Percentiles rank a stretch among this genome's conserved stretches.
These are phyloP conservation scores for Jatropha podagrica DNA, from an alignment of 441 rosid species.

Conservation along the genomic window DNA sequence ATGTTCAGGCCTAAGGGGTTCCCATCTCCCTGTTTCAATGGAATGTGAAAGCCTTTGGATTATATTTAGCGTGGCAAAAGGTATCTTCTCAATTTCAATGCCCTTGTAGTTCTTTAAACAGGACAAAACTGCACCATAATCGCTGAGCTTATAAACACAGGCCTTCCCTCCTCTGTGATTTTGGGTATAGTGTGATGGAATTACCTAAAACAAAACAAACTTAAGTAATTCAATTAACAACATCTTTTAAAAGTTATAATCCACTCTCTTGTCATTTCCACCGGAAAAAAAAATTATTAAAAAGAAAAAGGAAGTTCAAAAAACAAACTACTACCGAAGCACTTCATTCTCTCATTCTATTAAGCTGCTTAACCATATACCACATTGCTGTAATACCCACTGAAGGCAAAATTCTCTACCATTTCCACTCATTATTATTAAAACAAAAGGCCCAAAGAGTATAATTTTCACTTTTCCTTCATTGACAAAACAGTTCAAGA, in stretches of 20 bases:
- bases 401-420: background rate
- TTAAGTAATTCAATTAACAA: background rate
- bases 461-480: background rate
- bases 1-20: constrained; percentile 79
- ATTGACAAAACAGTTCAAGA: background rate
- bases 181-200: constrained; percentile 76
- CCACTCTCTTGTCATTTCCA: background rate
- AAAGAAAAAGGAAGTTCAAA: background rate
- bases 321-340: background rate
- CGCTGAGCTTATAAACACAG: constrained; percentile 70
- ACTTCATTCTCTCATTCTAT: background rate
- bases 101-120: constrained; percentile 57
- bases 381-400: background rate
- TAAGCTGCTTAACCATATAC: constrained; percentile 5
- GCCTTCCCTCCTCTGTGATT: constrained; percentile 73
- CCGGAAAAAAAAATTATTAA: background rate
- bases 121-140: constrained; percentile 58
- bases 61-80: constrained; percentile 75
- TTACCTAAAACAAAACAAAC: constrained; percentile 43
- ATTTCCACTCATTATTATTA: background rate
- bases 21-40: constrained; percentile 58
- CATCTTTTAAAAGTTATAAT: background rate
- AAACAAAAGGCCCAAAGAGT: too few species aligned
- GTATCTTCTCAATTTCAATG: constrained; percentile 67
- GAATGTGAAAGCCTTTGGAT: constrained; percentile 65